These are phyloP conservation scores for Penicillium daleae DNA, from an alignment of 495 filamentous ascomycete genomes.

Conservation along the genomic window DNA sequence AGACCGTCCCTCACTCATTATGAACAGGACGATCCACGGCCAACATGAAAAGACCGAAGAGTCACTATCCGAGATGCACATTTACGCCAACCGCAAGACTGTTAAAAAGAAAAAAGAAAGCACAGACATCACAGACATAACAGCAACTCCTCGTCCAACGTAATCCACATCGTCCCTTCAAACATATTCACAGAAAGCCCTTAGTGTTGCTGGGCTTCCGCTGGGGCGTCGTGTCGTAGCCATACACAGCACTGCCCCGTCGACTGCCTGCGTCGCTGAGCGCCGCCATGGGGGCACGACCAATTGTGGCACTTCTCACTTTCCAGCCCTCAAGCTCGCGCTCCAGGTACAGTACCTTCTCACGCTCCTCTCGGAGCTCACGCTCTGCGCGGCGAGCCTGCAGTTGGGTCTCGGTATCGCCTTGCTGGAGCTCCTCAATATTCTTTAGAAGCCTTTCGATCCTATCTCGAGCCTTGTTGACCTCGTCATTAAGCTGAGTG, in stretches of 20 bases:
- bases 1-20: constrained; percentile 24
- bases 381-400: constrained; percentile 81
- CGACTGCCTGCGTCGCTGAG: constrained; percentile 49
- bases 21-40: constrained; percentile 15
- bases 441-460: constrained; percentile 83
- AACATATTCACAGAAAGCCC: constrained; percentile 48
- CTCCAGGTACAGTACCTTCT: constrained; percentile 80
- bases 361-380: constrained; percentile 86
- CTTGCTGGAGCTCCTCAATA: constrained; percentile 91
- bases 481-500: constrained; percentile 76
- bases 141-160: constrained; percentile 23
- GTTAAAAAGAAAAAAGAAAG: neutral
- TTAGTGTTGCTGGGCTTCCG: constrained; percentile 55
- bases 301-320: constrained; percentile 49
- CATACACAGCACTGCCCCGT: constrained; percentile 44
- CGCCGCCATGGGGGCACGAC: constrained; percentile 33
- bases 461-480: constrained; percentile 83
- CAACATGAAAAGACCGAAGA: constrained; percentile 17
- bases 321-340: constrained; percentile 89
- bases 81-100: constrained; percentile 22
- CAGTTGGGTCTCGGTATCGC: constrained; percentile 79
- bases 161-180: constrained; percentile 22
- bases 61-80: constrained; percentile 28
- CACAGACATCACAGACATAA: constrained; percentile 16
- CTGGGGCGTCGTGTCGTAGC: constrained; percentile 42